Percentiles rank a stretch among this genome's conserved stretches.
phyloP scores from a whole-genome alignment of 768 basidiomycete species.

The Russula sp. region DNA sequence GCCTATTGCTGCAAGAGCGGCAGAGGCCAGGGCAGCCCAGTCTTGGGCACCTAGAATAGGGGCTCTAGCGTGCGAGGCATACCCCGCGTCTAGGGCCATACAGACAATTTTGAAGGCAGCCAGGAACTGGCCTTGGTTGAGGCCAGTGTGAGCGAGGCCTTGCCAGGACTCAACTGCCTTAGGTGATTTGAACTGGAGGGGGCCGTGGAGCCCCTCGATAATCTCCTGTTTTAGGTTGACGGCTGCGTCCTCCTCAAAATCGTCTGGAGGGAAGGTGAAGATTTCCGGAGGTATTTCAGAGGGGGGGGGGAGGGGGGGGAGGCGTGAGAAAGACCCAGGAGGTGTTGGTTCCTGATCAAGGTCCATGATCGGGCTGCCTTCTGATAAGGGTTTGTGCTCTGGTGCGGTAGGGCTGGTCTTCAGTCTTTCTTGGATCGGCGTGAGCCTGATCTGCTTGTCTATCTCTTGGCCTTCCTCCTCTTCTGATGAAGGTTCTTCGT shows the following conservation, averaged over 20 bases:
- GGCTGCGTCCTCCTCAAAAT: neutral
- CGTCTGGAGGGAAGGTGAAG: neutral
- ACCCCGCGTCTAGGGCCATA: neutral
- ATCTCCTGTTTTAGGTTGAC: neutral
- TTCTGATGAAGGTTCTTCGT: no score
- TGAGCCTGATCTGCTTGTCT: no score
- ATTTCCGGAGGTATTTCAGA: no score
- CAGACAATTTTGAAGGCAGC: neutral
- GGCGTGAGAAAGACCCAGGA: no score
- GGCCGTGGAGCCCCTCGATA: neutral
- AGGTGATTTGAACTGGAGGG: neutral
- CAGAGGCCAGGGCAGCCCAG: neutral
- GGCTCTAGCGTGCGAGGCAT: neutral
- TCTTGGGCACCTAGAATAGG: neutral
- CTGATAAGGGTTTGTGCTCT: no score
- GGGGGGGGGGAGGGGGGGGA: no score
- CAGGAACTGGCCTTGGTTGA: neutral
- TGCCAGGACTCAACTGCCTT: neutral
- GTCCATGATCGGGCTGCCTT: no score
- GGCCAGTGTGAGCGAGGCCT: neutral
- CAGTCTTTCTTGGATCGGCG: no score
- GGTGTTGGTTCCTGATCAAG: no score
- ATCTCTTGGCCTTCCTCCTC: no score
- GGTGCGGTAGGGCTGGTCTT: no score
- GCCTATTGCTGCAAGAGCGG: neutral